phyloP scores from a whole-genome alignment of 2,329 filamentous ascomycete genomes.

The Aspergillus calidoustus region DNA sequence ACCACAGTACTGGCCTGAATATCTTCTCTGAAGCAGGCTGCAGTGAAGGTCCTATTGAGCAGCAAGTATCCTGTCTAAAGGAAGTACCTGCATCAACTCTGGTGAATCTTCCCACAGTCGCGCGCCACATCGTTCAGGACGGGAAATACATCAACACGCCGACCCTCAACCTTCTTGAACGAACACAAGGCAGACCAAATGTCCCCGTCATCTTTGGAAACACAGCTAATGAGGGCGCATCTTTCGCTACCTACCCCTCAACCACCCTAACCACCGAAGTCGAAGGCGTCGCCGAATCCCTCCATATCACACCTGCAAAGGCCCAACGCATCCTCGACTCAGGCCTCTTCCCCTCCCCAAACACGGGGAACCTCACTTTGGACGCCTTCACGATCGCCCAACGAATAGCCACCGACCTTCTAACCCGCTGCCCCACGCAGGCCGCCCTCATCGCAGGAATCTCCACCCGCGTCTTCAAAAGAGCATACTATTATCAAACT shows the following conservation, averaged over 20 bases:
- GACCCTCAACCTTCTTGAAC: constrained; percentile 50
- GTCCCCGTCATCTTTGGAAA: constrained; percentile 62
- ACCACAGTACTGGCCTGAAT: constrained; percentile 51
- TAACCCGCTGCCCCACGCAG: constrained; percentile 63
- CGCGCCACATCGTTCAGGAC: constrained; percentile 62
- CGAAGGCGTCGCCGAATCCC: constrained; percentile 49
- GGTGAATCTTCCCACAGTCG: constrained; percentile 15
- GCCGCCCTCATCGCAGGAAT: constrained; percentile 59
- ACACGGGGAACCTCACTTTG: constrained; percentile 55
- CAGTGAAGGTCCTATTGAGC: constrained; percentile 48
- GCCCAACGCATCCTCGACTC: constrained; percentile 51
- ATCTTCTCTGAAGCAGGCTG: constrained; percentile 59
- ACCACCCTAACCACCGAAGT: constrained; percentile 47
- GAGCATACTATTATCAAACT: constrained; percentile 63
- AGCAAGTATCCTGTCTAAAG: constrained; percentile 60
- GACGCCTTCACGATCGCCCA: constrained; percentile 60
- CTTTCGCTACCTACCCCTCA: constrained; percentile 56
- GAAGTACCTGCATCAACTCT: constrained; percentile 41
- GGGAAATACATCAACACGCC: constrained; percentile 59
- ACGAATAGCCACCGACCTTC: constrained; percentile 61
- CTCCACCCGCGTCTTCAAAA: constrained; percentile 47
- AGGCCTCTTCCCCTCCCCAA: constrained; percentile 55
- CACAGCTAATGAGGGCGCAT: constrained; percentile 60
- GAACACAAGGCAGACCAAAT: constrained; percentile 52
- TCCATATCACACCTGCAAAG: constrained; percentile 50